Evolutionary conservation across 345 rosid species (phyloP).

Genomic region (Gossypium herbaceum): DNA sequence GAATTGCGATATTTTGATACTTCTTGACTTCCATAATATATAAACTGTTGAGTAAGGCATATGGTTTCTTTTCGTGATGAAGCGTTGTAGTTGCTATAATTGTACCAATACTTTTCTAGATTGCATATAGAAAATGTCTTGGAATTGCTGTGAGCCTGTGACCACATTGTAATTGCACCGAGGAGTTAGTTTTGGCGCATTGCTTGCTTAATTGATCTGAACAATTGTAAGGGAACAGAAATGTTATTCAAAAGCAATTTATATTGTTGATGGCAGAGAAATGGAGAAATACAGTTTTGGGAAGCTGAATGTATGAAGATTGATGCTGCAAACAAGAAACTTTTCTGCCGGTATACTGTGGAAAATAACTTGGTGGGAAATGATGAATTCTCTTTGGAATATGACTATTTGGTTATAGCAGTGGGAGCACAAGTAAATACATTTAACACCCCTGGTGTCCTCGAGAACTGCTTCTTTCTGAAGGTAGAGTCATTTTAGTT

Average conservation of each 20-base stretch:
- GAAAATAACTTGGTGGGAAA: constrained; percentile 50
- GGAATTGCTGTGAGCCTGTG: too few species aligned
- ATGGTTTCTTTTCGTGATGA: too few species aligned
- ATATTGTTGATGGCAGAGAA: constrained; percentile 42
- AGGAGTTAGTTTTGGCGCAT: not conserved
- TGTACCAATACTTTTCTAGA: too few species aligned
- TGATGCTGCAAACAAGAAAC: constrained; percentile 59
- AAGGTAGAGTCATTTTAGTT: constrained; percentile 42
- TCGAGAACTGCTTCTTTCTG: constrained; percentile 88
- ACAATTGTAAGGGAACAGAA: not conserved
- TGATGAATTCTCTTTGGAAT: constrained; percentile 62
- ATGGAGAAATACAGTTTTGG: constrained; percentile 66
- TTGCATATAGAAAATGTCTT: too few species aligned
- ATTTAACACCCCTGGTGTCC: constrained; percentile 89
- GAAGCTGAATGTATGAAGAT: constrained; percentile 91
- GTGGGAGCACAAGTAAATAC: constrained; percentile 96
- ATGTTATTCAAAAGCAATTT: not conserved
- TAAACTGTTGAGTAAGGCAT: too few species aligned
- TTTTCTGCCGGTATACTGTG: constrained; percentile 52
- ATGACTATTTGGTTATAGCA: constrained; percentile 81
- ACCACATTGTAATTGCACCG: not conserved
- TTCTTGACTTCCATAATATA: too few species aligned
- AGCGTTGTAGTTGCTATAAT: too few species aligned
- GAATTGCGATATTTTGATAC: too few species aligned
- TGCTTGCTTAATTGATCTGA: not conserved